Evolutionary conservation across 169 alveolate species (phyloP).

Genomic region (Cryptosporidium meleagridis): DNA sequence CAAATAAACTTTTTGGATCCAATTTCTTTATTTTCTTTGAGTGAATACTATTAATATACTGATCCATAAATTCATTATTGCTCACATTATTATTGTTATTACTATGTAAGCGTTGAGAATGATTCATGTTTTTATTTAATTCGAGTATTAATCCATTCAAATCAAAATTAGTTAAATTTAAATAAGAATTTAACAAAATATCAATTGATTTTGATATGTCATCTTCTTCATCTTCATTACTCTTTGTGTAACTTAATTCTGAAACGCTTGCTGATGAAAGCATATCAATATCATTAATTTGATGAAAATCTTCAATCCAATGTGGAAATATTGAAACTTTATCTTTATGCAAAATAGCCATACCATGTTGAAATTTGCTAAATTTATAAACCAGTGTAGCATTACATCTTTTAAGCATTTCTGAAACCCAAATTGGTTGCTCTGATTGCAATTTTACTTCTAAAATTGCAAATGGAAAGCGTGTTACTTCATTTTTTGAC

Average conservation of each 20-base stretch:
- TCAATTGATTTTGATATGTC: conserved; percentile 7
- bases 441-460: conserved; percentile 81
- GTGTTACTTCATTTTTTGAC: conserved; percentile 79
- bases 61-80: conserved; percentile 19
- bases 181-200: conserved; percentile 34
- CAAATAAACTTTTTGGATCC: conserved; percentile 85
- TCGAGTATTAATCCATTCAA: conserved; percentile 37
- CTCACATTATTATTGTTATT: conserved; percentile 28
- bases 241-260: conserved; percentile 22
- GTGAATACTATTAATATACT: conserved; percentile 35
- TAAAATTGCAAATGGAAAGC: conserved; percentile 79
- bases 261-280: conserved; percentile 58
- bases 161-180: conserved; percentile 20
- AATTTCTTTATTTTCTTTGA: conserved; percentile 74
- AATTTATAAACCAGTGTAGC: conserved; percentile 80
- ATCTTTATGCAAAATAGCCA: conserved; percentile 81
- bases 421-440: conserved; percentile 81
- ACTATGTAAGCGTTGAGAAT: background rate
- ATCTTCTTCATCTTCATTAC: background rate
- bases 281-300: conserved; percentile 15
- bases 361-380: conserved; percentile 82
- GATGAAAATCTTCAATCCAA: conserved; percentile 77
- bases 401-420: conserved; percentile 76
- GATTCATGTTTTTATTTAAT: conserved; percentile 6
- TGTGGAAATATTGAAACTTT: conserved; percentile 78